Conservation (phyloP, 331 rosid genomes). For the Quercus phellos region DNA sequence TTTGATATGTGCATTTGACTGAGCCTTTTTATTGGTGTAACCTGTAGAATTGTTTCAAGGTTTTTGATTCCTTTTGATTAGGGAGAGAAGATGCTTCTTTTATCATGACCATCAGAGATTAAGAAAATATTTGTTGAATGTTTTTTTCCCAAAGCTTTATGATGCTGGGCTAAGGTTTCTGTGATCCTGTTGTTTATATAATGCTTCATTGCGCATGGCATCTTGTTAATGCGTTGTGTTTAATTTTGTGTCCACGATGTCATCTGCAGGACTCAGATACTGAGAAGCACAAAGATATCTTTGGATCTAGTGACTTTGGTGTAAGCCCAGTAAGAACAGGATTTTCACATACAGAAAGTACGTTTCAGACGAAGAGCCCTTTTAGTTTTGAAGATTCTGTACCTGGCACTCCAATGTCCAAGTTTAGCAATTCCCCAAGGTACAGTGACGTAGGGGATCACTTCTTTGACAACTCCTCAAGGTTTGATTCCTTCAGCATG, state of each 20-base stretch:
- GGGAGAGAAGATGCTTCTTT: background rate
- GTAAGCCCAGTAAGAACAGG: constrained; percentile 65
- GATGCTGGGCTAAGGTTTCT: background rate
- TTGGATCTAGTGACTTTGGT: constrained; percentile 63
- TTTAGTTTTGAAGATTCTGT: constrained; percentile 89
- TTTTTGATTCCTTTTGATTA: background rate
- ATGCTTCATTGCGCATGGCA: background rate
- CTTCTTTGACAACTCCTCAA: constrained; percentile 70
- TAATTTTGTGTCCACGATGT: constrained; percentile 27
- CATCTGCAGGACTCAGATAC: constrained; percentile 54
- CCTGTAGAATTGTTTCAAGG: background rate
- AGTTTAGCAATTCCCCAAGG: constrained; percentile 78
- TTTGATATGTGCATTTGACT: background rate
- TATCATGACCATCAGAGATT: background rate
- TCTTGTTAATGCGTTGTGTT: constrained; percentile 8
- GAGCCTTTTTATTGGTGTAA: background rate
- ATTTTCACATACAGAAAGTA: constrained; percentile 50
- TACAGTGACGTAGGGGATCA: constrained; percentile 85
- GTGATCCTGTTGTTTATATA: no score
- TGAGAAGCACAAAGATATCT: constrained; percentile 59
- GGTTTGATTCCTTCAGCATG: constrained; percentile 82
- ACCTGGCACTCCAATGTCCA: constrained; percentile 82
- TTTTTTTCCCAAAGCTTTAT: background rate
- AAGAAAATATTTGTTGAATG: background rate
- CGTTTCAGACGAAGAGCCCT: constrained; percentile 60